Conservation (phyloP, 371 early-diverging fungal species). For the Apophysomyces elegans region DNA sequence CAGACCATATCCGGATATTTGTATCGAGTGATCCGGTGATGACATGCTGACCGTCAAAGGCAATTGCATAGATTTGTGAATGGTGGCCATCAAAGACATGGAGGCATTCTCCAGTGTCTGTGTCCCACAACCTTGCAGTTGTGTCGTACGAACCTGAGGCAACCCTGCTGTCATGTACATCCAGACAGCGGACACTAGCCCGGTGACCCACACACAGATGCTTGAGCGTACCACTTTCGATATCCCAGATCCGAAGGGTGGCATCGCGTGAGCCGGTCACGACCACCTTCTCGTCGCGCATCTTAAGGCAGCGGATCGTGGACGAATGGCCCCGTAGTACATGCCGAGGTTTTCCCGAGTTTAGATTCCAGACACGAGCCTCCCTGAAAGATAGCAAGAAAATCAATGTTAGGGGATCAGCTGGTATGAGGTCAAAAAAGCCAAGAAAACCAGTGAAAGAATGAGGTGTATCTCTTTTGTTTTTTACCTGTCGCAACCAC, state of each 20-base stretch:
- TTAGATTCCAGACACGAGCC: conserved; percentile 87
- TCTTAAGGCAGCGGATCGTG: conserved; percentile 87
- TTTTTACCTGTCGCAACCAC: conserved; percentile 72
- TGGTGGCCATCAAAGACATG: conserved; percentile 69
- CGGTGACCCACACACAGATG: conserved; percentile 77
- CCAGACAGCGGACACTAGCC: conserved; percentile 82
- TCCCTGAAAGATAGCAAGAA: conserved; percentile 37
- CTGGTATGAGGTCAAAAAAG: too few relatives aligned
- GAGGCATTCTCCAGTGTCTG: conserved; percentile 68
- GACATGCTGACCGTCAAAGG: conserved; percentile 62
- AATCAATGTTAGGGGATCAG: conserved; percentile 7
- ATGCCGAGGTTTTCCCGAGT: conserved; percentile 69
- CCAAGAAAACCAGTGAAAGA: neutral
- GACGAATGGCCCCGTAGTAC: conserved; percentile 85
- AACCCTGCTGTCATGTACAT: conserved; percentile 71
- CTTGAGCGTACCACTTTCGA: conserved; percentile 62
- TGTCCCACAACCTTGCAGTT: conserved; percentile 86
- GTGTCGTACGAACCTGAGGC: conserved; percentile 91
- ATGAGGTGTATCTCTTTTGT: conserved; percentile 12
- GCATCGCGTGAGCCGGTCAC: conserved; percentile 92
- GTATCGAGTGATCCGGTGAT: conserved; percentile 80
- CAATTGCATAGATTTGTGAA: conserved; percentile 69
- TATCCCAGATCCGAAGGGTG: conserved; percentile 80
- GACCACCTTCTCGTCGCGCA: conserved; percentile 60
- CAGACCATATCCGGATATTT: conserved; percentile 71